These are phyloP conservation scores for Rhizophagus sp. DNA, from an alignment of 192 early-diverging fungal genomes.

Conservation along the genomic window DNA sequence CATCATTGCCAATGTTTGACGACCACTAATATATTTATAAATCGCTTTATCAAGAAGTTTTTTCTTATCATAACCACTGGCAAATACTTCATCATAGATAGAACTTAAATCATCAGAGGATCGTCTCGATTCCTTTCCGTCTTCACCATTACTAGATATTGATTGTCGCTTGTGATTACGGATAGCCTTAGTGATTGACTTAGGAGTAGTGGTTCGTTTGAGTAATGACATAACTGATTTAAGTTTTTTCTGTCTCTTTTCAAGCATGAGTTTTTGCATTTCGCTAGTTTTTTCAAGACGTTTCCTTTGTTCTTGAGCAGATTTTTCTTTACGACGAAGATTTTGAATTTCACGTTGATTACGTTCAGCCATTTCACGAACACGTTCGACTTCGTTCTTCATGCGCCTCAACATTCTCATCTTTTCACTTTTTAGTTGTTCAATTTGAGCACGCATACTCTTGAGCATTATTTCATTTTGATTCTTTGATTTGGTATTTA, in stretches of 20 bases:
- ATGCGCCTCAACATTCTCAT: conserved; percentile 74
- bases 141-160: neutral
- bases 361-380: conserved; percentile 58
- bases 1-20: conserved; percentile 52
- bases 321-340: conserved; percentile 57
- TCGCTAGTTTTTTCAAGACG: conserved; percentile 56
- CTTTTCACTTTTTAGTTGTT: conserved; percentile 76
- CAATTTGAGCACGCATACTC: conserved; percentile 66
- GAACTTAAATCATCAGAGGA: too few relatives aligned
- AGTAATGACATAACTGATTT: conserved; percentile 51
- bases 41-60: conserved; percentile 55
- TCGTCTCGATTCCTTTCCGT: conserved; percentile 7
- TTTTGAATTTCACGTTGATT: conserved; percentile 60
- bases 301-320: conserved; percentile 50
- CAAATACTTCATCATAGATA: too few relatives aligned
- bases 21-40: conserved; percentile 56
- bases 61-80: conserved; percentile 7
- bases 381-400: conserved; percentile 62
- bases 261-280: conserved; percentile 56
- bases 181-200: too few relatives aligned
- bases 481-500: conserved; percentile 48
- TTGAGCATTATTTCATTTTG: conserved; percentile 61
- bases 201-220: conserved; percentile 46
- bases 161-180: too few relatives aligned
- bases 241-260: conserved; percentile 55